Evolutionary conservation across 805 yeast genomes (phyloP).

Genomic region (Candida argentea): DNA sequence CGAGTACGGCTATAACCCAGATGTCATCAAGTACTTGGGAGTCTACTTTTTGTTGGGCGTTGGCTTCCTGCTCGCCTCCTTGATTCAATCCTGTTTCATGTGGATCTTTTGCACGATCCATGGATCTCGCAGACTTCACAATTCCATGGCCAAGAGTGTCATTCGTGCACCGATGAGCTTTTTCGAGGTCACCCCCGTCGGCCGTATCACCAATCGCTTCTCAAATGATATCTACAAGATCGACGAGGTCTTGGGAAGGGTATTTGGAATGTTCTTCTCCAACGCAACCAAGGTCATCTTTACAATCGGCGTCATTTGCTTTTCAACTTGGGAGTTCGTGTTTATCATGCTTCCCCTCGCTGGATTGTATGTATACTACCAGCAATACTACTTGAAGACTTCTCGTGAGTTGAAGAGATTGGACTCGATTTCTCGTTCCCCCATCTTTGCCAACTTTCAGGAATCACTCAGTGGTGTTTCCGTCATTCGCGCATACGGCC

Average conservation of each 20-base stretch:
- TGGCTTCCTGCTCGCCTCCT: slow-evolving; percentile 46
- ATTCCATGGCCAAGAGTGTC: slow-evolving; percentile 59
- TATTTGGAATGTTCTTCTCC: slow-evolving; percentile 56
- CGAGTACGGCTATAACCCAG: slow-evolving; percentile 56
- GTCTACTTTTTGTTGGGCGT: slow-evolving; percentile 71
- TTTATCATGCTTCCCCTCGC: slow-evolving; percentile 63
- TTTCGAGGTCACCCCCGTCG: slow-evolving; percentile 93
- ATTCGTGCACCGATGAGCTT: slow-evolving; percentile 90
- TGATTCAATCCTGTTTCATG: slow-evolving; percentile 57
- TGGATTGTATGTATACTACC: slow-evolving; percentile 58
- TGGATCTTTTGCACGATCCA: slow-evolving; percentile 78
- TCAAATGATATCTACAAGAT: slow-evolving; percentile 85
- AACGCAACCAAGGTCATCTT: slow-evolving; percentile 57
- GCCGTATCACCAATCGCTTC: slow-evolving; percentile 83
- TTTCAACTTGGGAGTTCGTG: slow-evolving; percentile 80
- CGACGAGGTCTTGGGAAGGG: slow-evolving; percentile 69
- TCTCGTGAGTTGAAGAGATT: slow-evolving; percentile 78
- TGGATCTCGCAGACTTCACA: slow-evolving; percentile 71
- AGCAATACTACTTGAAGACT: slow-evolving; percentile 64
- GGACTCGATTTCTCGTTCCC: slow-evolving; percentile 71
- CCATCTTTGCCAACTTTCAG: slow-evolving; percentile 77
- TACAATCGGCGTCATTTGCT: slow-evolving; percentile 70
- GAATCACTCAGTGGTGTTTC: slow-evolving; percentile 70
- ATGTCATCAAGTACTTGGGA: slow-evolving; percentile 60
- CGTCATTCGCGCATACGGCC: slow-evolving; percentile 66